Conservation (phyloP, 2,329 filamentous ascomycete species). For the Colletotrichum sp. region DNA sequence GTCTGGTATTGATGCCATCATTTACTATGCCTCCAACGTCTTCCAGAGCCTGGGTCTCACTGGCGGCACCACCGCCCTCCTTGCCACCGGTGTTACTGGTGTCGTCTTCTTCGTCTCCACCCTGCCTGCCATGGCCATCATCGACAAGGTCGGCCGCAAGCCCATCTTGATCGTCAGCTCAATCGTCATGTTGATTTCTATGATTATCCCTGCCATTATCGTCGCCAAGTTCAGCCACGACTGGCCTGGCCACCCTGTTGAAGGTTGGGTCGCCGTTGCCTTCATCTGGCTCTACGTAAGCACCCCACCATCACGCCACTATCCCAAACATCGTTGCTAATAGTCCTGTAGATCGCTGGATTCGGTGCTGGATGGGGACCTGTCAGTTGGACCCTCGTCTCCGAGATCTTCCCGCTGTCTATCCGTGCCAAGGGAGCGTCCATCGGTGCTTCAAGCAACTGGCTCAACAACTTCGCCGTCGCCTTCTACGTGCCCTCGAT, state of each 20-base stretch:
- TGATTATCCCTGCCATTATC: constrained; percentile 45
- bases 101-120: constrained; percentile 51
- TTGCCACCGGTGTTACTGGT: constrained; percentile 68
- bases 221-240: constrained; percentile 41
- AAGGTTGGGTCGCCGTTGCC: constrained; percentile 42
- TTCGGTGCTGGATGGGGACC: constrained; percentile 37
- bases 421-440: constrained; percentile 44
- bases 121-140: constrained; percentile 36
- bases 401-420: constrained; percentile 43
- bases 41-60: constrained; percentile 69
- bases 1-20: constrained; percentile 41
- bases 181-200: constrained; percentile 40
- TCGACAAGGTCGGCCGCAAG: constrained; percentile 46
- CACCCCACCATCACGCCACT: not conserved
- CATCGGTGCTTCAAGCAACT: constrained; percentile 47
- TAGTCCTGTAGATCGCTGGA: not conserved
- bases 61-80: constrained; percentile 61
- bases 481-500: constrained; percentile 51
- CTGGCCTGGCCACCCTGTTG: constrained; percentile 38
- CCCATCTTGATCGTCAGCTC: constrained; percentile 42
- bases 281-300: constrained; percentile 35
- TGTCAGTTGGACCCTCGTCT: constrained; percentile 37
- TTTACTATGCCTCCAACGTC: constrained; percentile 58
- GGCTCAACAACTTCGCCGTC: constrained; percentile 53
- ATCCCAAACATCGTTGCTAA: not conserved